Evolutionary conservation across 1,284 basidiomycete genomes (phyloP), one percentile per base, ranked within the genome.

Genomic region (Cryptococcus sp.): DNA sequence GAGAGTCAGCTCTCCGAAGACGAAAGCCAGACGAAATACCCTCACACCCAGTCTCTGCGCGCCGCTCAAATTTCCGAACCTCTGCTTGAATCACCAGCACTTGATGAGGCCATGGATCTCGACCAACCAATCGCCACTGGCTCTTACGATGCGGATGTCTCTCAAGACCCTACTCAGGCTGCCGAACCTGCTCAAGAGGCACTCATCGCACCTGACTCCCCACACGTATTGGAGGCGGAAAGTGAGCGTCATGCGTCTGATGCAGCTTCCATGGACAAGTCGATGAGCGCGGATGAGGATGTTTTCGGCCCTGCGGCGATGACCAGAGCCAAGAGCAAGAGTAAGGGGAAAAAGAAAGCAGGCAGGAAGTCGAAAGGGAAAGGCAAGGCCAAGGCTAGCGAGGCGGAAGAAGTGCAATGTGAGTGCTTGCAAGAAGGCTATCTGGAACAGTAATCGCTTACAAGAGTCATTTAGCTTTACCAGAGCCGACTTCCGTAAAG

Each of bases 81-180:
- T 17, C 29, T 10, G 29, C 29, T 34, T 13, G 29, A 34, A 34
- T 34, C 29, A 34, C 29, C 8, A 34, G 29, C 29, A 13, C 29
- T 34, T 34, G 29, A 34, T 10, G 29, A 34, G 29, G 29, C 29
- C 29, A 34, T 20, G 20, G 54, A 55, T 7, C 17, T 55, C 19
- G 40, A 50, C 29, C 34, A 41, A 20, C 43, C 50, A 17, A 15
- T 46, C 2, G 25, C 53, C 22, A 55, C 52, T 13, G 52, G 34
- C 0, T 63, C 62, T 26, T 73, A 73, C 54, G 71, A 73, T 50
- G 71, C 69, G n/a, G 71, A 73, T 43, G 54, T 69, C 29, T 73
- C 71, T 1, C 63, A 65, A 34, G 56, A 53, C 39, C 16, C 48
- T 19, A 52, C 58, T 19, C 40, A 57, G 22, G 55, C 55, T 16